phyloP scores from a whole-genome alignment of 768 basidiomycete genomes.

The Termitomyces heimii region DNA sequence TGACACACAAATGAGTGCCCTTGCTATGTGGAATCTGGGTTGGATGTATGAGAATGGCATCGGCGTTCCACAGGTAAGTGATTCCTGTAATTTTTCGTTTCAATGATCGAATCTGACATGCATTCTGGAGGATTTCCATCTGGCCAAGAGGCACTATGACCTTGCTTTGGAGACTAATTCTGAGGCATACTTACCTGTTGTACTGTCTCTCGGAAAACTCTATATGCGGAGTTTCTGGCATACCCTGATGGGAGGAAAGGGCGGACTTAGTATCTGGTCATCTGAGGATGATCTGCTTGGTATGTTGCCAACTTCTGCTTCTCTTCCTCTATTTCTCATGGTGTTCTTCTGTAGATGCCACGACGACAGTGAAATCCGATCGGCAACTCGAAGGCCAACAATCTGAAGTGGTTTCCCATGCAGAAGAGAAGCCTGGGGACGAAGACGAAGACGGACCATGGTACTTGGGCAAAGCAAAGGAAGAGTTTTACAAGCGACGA shows the following conservation, averaged over 20 bases:
- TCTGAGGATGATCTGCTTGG: constrained; percentile 45
- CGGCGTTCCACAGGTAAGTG: constrained; percentile 75
- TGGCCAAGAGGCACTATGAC: constrained; percentile 96
- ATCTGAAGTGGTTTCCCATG: constrained; percentile 18
- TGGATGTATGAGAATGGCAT: constrained; percentile 99
- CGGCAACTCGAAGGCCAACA: constrained; percentile 34
- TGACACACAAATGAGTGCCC: constrained; percentile 85
- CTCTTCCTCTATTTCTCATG: background rate
- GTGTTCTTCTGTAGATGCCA: constrained; percentile 4
- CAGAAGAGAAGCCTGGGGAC: constrained; percentile 28
- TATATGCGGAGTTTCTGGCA: constrained; percentile 84
- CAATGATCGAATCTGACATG: background rate
- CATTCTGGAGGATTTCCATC: constrained; percentile 74
- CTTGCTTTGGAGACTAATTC: constrained; percentile 78
- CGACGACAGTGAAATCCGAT: constrained; percentile 20
- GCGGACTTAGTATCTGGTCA: constrained; percentile 63
- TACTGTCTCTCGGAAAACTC: constrained; percentile 75
- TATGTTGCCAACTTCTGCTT: constrained; percentile 11
- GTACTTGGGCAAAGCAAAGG: constrained; percentile 80
- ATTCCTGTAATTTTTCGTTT: background rate
- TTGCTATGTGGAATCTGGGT: constrained; percentile 97
- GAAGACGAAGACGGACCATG: constrained; percentile 66
- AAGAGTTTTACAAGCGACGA: constrained; percentile 63
- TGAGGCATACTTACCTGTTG: constrained; percentile 87
- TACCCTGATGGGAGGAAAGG: constrained; percentile 64